These are phyloP conservation scores for Bipolaris sorokiniana DNA, from an alignment of 2,329 filamentous ascomycete genomes.

Conservation along the genomic window DNA sequence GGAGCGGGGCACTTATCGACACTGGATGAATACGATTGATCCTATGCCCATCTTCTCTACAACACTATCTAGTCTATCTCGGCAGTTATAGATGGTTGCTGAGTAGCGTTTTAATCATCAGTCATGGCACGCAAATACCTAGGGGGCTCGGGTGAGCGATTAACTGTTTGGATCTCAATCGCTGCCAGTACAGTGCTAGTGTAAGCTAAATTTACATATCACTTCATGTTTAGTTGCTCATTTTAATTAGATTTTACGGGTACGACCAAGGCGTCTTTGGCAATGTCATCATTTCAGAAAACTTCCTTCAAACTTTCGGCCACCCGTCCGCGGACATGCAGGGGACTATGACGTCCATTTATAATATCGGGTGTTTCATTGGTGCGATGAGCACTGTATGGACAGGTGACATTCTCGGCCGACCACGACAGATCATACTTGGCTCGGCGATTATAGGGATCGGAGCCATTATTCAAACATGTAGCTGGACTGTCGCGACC, in stretches of 20 bases:
- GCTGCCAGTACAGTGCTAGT: constrained; percentile 58
- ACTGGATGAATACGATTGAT: background rate
- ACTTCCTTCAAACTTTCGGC: constrained; percentile 40
- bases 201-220: constrained; percentile 2
- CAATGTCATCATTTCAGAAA: constrained; percentile 43
- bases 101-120: background rate
- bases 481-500: constrained; percentile 44
- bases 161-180: constrained; percentile 61
- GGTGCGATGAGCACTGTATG: constrained; percentile 52
- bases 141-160: constrained; percentile 57
- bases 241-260: constrained; percentile 51
- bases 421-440: constrained; percentile 63
- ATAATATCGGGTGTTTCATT: constrained; percentile 54
- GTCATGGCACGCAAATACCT: constrained; percentile 57
- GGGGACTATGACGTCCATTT: constrained; percentile 52
- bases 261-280: constrained; percentile 47
- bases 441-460: constrained; percentile 55
- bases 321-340: constrained; percentile 41
- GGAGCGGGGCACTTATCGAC: background rate
- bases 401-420: constrained; percentile 64
- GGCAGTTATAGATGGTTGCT: background rate
- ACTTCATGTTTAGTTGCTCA: background rate
- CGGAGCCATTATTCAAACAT: constrained; percentile 48
- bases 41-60: background rate
- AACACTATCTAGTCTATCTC: background rate